These are phyloP conservation scores for Podaxis sp. DNA, from an alignment of 768 basidiomycete genomes.

Conservation along the genomic window DNA sequence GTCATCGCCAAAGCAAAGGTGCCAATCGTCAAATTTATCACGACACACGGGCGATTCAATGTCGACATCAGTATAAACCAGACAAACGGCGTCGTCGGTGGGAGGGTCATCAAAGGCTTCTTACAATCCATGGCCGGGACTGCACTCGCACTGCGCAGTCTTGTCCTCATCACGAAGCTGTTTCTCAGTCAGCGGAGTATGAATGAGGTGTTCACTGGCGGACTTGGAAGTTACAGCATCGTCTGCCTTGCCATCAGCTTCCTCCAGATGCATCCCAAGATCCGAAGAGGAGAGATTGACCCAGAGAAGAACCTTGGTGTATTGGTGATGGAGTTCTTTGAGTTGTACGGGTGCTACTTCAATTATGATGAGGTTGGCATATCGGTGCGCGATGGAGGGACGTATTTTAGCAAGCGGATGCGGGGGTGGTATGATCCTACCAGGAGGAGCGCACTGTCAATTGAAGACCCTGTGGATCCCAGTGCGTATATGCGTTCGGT, in stretches of 20 bases:
- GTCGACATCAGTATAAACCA: conserved; percentile 97
- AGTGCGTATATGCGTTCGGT: conserved; percentile 46
- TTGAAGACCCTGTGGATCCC: conserved; percentile 91
- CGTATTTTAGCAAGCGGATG: conserved; percentile 78
- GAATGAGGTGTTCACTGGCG: conserved; percentile 99
- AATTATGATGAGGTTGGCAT: conserved; percentile 90
- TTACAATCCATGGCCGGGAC: conserved; percentile 37
- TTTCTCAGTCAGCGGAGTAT: conserved; percentile 86
- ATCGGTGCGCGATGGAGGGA: conserved; percentile 81
- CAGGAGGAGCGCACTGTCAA: conserved; percentile 59
- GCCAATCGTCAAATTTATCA: conserved; percentile 94
- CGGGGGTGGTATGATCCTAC: conserved; percentile 76
- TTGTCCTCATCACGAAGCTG: conserved; percentile 86
- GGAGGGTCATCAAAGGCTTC: conserved; percentile 77
- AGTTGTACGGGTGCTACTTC: conserved; percentile 89
- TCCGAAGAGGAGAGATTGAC: conserved; percentile 84
- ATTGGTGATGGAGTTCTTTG: conserved; percentile 96
- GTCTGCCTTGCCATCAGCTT: conserved; percentile 93
- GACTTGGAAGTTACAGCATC: conserved; percentile 90
- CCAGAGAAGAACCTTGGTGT: conserved; percentile 87
- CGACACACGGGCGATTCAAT: conserved; percentile 72
- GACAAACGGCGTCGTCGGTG: conserved; percentile 75
- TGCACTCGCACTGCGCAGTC: conserved; percentile 65
- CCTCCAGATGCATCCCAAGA: conserved; percentile 96
- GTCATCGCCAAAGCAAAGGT: conserved; percentile 93